phyloP scores from a whole-genome alignment of 768 basidiomycete genomes.

The Lentinula boryana region DNA sequence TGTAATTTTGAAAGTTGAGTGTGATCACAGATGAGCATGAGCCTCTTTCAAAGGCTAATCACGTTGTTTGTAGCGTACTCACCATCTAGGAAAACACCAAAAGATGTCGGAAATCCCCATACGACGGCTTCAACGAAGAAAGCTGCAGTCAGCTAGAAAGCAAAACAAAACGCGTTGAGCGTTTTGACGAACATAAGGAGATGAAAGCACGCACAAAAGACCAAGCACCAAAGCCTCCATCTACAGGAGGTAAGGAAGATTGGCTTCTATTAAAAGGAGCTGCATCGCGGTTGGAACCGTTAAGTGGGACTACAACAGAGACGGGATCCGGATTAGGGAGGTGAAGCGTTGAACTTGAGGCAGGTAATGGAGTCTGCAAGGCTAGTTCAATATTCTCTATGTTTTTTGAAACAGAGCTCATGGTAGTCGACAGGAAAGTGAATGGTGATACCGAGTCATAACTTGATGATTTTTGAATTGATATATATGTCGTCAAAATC shows the following conservation, averaged over 20 bases:
- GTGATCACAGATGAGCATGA: too few relatives aligned
- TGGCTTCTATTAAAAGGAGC: constrained; percentile 5
- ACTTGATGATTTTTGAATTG: not conserved
- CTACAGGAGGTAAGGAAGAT: constrained; percentile 15
- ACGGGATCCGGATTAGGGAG: not conserved
- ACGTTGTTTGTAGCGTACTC: not conserved
- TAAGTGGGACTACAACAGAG: not conserved
- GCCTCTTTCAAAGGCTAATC: not conserved
- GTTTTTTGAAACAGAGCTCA: not conserved
- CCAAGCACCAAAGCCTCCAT: constrained; percentile 19
- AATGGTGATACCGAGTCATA: not conserved
- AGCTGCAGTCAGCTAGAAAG: constrained; percentile 17
- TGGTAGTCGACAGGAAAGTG: not conserved
- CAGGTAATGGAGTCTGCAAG: not conserved
- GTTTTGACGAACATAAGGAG: not conserved
- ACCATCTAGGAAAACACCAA: constrained; percentile 23
- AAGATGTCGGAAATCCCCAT: constrained; percentile 23
- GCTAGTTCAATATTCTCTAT: not conserved
- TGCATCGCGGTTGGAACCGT: not conserved
- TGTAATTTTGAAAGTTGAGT: not conserved
- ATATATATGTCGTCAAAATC: too few relatives aligned
- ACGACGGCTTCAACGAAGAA: constrained; percentile 21
- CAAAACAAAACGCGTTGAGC: not conserved
- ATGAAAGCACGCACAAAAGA: constrained; percentile 15
- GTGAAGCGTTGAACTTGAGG: not conserved